Evolutionary conservation across 371 early-diverging fungal genomes (phyloP).

Genomic region (Dentiscutata heterogama): DNA sequence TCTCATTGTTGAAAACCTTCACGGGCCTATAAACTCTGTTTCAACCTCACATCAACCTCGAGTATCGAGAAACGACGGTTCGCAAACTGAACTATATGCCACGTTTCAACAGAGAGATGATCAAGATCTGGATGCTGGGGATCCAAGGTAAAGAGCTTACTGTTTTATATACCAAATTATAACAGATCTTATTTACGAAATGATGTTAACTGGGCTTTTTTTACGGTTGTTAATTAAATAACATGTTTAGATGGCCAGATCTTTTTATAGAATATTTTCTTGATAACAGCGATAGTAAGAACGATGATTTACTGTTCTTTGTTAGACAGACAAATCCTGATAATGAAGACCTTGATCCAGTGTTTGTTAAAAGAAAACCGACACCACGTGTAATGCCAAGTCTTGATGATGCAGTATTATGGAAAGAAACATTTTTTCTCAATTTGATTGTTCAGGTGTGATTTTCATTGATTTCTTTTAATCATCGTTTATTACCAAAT

Average conservation of each 20-base stretch:
- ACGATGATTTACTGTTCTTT: conserved; percentile 84
- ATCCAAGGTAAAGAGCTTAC: conserved; percentile 48
- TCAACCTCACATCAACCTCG: background rate
- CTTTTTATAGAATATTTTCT: conserved; percentile 76
- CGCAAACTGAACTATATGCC: background rate
- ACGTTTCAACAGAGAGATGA: conserved; percentile 30
- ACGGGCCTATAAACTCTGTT: conserved; percentile 23
- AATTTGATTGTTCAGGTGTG: conserved; percentile 83
- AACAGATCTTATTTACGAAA: too few relatives aligned
- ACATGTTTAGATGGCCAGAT: conserved; percentile 62
- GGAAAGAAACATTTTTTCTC: conserved; percentile 88
- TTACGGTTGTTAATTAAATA: background rate
- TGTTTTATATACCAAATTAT: background rate
- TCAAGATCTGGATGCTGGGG: conserved; percentile 50
- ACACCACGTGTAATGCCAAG: conserved; percentile 58
- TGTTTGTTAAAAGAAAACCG: conserved; percentile 75
- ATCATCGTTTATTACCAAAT: background rate
- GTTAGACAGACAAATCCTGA: conserved; percentile 61
- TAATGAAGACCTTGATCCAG: conserved; percentile 65
- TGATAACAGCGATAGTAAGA: conserved; percentile 63
- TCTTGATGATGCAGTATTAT: conserved; percentile 73
- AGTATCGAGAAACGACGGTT: background rate
- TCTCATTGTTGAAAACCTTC: conserved; percentile 44
- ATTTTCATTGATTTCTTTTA: too few relatives aligned
- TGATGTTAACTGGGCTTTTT: background rate